phyloP scores from a whole-genome alignment of 2,329 filamentous ascomycete genomes.

The Arthrobotrys sinensis region DNA sequence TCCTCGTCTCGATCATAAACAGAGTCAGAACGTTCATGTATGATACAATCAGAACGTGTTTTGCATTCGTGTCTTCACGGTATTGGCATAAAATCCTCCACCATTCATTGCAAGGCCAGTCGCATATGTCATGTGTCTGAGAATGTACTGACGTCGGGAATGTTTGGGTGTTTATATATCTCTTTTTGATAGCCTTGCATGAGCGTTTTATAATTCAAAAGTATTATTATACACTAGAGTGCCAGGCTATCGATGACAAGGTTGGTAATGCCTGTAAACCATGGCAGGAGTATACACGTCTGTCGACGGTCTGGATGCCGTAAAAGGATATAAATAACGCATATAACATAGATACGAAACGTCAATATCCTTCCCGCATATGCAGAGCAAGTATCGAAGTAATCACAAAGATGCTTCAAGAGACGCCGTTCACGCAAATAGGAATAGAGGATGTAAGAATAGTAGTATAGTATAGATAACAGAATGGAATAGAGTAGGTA shows the following conservation, averaged over 20 bases:
- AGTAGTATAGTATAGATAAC: conserved; percentile 26
- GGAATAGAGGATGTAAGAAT: conserved; percentile 1
- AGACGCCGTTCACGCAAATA: background rate
- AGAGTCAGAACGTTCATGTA: conserved; percentile 8
- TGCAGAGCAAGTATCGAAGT: background rate
- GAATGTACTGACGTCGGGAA: background rate
- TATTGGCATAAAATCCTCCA: conserved; percentile 27
- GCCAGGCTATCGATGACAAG: background rate
- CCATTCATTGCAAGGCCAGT: conserved; percentile 6
- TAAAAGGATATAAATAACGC: conserved; percentile 23
- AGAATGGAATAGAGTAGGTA: conserved; percentile 28
- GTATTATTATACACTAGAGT: conserved; percentile 3
- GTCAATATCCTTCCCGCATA: conserved; percentile 3
- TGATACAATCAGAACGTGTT: conserved; percentile 10
- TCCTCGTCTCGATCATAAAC: background rate
- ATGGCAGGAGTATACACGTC: conserved; percentile 7
- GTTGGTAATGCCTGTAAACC: background rate
- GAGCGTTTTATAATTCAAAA: conserved; percentile 21
- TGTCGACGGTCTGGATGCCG: conserved; percentile 3
- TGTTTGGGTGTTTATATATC: background rate
- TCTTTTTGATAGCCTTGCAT: conserved; percentile 16
- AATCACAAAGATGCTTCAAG: background rate
- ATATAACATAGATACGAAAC: conserved; percentile 18
- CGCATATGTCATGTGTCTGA: conserved; percentile 21
- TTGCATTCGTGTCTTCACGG: conserved; percentile 46